phyloP scores from a whole-genome alignment of 257 asterid genomes.

The Thymus quinquecostatus region DNA sequence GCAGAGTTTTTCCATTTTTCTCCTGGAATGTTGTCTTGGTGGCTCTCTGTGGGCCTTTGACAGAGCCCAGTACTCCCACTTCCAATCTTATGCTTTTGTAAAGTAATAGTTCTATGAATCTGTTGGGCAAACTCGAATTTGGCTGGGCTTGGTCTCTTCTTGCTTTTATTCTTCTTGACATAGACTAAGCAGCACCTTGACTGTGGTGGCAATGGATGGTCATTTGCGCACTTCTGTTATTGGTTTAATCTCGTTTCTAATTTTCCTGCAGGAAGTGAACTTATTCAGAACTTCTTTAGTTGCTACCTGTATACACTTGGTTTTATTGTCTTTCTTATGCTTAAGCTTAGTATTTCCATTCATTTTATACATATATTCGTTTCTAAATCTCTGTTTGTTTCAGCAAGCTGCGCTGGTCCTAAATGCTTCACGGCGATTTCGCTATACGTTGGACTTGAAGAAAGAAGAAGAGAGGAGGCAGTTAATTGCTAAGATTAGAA shows the following conservation, averaged over 20 bases:
- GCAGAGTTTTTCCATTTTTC: neutral
- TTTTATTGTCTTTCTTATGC: neutral
- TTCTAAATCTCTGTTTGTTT: slow-evolving; percentile 16
- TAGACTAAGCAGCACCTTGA: neutral
- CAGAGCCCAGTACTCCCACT: neutral
- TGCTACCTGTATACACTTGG: slow-evolving; percentile 8
- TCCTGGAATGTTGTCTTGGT: neutral
- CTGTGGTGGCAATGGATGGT: slow-evolving; percentile 1
- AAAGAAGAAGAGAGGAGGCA: slow-evolving; percentile 85
- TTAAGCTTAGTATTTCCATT: neutral
- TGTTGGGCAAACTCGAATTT: neutral
- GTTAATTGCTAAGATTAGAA: slow-evolving; percentile 68
- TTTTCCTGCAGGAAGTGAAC: neutral
- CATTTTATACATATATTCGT: neutral
- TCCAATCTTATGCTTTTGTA: neutral
- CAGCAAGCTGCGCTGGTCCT: slow-evolving; percentile 94
- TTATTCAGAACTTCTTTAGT: slow-evolving; percentile 20
- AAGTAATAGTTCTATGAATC: neutral
- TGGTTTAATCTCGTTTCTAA: neutral
- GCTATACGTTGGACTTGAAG: slow-evolving; percentile 86
- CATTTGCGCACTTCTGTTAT: slow-evolving; percentile 2
- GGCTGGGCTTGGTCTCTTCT: neutral
- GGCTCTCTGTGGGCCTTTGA: neutral
- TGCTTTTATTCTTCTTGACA: neutral
- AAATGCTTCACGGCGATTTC: slow-evolving; percentile 90